Evolutionary conservation across 2,329 filamentous ascomycete species (phyloP).

Genomic region (Botryotinia convoluta): DNA sequence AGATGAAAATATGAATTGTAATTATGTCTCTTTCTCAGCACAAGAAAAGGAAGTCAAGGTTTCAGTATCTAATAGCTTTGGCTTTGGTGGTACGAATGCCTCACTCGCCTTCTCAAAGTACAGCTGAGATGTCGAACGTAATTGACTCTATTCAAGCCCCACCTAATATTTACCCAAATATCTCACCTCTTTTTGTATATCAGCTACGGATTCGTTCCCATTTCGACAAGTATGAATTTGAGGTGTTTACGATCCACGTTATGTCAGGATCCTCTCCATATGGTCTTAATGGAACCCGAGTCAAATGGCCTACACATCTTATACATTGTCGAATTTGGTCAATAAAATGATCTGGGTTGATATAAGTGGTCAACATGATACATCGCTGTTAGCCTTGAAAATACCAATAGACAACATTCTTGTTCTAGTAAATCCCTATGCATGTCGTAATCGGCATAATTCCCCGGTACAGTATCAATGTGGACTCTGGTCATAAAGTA

Average conservation of each 20-base stretch:
- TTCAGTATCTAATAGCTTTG: conserved; percentile 91
- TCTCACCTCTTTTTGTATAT: conserved; percentile 25
- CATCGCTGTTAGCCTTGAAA: neutral
- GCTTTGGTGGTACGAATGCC: conserved; percentile 95
- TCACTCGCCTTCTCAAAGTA: conserved; percentile 67
- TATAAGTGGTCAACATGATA: neutral
- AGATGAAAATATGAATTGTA: conserved; percentile 70
- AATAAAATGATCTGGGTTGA: conserved; percentile 25
- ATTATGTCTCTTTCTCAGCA: conserved; percentile 72
- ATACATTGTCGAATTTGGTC: conserved; percentile 28
- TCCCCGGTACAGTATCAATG: conserved; percentile 10
- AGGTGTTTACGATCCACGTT: conserved; percentile 24
- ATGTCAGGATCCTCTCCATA: conserved; percentile 20
- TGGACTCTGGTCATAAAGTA: neutral
- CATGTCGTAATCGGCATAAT: conserved; percentile 23
- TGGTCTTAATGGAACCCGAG: conserved; percentile 22
- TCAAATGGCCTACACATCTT: conserved; percentile 27
- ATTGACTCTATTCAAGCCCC: neutral
- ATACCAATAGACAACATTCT: conserved; percentile 22
- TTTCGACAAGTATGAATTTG: conserved; percentile 27
- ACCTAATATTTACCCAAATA: conserved; percentile 20
- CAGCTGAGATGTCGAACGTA: conserved; percentile 10
- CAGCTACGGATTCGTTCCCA: conserved; percentile 23
- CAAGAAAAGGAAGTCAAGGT: conserved; percentile 71
- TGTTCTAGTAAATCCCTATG: conserved; percentile 17